Base-by-base conservation (phyloP, 305 asterid species). In the Ilex paraguariensis region DNA sequence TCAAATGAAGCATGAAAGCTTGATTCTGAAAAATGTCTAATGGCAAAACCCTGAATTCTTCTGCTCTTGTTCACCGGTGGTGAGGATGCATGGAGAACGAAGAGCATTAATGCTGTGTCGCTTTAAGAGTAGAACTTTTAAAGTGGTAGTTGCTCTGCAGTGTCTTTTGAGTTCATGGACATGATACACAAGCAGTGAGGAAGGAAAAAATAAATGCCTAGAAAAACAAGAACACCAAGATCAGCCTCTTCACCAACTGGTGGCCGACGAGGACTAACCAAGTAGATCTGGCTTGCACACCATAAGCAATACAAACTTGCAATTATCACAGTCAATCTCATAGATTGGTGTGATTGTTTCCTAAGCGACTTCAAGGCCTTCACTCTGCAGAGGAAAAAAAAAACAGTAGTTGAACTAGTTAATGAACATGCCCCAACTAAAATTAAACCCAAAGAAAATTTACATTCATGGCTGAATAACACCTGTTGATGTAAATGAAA, bases 241-340 rank as follows among this genome's bases (percentile, higher is more conserved):
- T 90, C 97, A 40, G 97, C 96, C 75, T 90, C 97, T 68, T 90
- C 97, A 21, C 97, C 97, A 46, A 90, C 93, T 2, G 97, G 91
- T 13, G 97, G 84, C 6, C 92, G 80, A 51, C 83, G 90, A 39
- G 97, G 97, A 15, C 46, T 71, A 14, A 82, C 85, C 75, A 82
- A 62, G 70, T 90, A 91, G 42, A 79, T 81, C 87, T 91, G 96
- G 75, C 80, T 79, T 53, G 66, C 90, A 46, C 97, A 91, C 96
- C 97, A 91, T 30, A 88, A 60, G 71, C 90, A 80, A 62, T 90
- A 90, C 54, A 77, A 10, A 67, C 10, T 56, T 15, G 85, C 87
- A 12, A 90, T 78, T 54, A 55, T 65, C 62, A 86, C 5, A 51
- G 77, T 78, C 73, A 88, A 67, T 61, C 71, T 77, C 58, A 59